phyloP scores from a whole-genome alignment of 441 rosid species.

The Croton laevigatus region DNA sequence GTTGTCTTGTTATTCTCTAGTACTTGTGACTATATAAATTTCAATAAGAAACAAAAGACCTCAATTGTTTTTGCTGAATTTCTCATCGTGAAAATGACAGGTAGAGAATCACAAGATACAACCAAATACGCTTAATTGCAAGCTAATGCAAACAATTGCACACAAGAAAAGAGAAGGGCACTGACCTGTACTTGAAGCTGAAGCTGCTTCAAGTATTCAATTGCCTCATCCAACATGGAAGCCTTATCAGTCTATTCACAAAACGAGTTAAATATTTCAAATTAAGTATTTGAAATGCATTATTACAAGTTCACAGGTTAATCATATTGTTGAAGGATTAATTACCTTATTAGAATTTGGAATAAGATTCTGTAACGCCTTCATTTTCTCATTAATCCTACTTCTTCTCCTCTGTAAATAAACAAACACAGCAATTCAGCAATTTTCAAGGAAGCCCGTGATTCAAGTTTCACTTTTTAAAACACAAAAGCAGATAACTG shows the following conservation, averaged over 20 bases:
- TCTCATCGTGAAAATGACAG: background rate
- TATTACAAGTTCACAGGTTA: background rate
- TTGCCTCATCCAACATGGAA: conserved; percentile 86
- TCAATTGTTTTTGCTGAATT: background rate
- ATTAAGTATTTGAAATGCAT: background rate
- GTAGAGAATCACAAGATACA: background rate
- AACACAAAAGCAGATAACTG: background rate
- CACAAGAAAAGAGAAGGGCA: conserved; percentile 11
- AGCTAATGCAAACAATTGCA: background rate
- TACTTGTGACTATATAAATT: background rate
- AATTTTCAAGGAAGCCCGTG: conserved; percentile 7
- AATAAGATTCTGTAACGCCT: conserved; percentile 81
- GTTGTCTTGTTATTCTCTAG: background rate
- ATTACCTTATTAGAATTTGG: conserved; percentile 92
- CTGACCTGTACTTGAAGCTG: conserved; percentile 84
- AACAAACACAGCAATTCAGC: background rate
- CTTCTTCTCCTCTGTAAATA: conserved; percentile 76
- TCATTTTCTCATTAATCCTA: conserved; percentile 94
- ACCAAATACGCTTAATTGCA: background rate
- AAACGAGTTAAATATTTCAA: conserved; percentile 2
- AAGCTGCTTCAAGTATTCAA: conserved; percentile 80
- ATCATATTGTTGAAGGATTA: background rate
- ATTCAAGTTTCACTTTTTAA: background rate
- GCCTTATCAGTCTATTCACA: conserved; percentile 71
- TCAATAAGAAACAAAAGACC: background rate